These are phyloP conservation scores for Sporothrix pseudoabietina DNA, from an alignment of 2,329 filamentous ascomycete species.

Conservation along the genomic window DNA sequence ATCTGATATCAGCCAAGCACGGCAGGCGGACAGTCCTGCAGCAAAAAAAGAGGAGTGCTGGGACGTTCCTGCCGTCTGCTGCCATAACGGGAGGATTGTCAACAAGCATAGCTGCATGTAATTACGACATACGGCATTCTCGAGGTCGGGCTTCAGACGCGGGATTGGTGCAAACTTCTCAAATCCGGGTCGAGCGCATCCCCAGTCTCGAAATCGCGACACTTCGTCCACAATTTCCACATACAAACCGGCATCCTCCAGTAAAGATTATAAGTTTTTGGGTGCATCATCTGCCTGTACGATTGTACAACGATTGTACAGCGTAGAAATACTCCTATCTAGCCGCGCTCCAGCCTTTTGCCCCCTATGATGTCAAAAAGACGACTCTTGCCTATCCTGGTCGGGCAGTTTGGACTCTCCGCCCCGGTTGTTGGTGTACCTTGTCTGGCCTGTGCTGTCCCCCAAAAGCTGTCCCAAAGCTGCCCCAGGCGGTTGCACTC, in stretches of 20 bases:
- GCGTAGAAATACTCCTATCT: neutral
- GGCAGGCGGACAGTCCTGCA: neutral
- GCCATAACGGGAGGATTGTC: neutral
- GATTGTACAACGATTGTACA: neutral
- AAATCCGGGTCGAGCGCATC: neutral
- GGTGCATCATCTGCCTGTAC: neutral
- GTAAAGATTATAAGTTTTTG: neutral
- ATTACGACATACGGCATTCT: neutral
- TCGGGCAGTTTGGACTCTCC: constrained; percentile 21
- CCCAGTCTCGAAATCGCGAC: neutral
- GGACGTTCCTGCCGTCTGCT: neutral
- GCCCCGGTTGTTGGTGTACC: neutral
- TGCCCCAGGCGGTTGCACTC: neutral
- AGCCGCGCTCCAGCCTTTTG: neutral
- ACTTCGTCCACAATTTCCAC: neutral
- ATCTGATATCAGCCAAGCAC: neutral
- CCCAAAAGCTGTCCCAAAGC: neutral
- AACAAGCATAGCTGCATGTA: neutral
- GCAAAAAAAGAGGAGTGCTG: neutral
- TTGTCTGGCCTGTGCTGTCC: neutral
- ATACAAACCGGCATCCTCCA: neutral
- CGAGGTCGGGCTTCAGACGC: neutral
- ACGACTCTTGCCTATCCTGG: neutral
- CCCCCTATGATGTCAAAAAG: no score
- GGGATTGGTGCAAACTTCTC: neutral